phyloP scores from a whole-genome alignment of 2,329 filamentous ascomycete species.

The Byssothecium circinans region DNA sequence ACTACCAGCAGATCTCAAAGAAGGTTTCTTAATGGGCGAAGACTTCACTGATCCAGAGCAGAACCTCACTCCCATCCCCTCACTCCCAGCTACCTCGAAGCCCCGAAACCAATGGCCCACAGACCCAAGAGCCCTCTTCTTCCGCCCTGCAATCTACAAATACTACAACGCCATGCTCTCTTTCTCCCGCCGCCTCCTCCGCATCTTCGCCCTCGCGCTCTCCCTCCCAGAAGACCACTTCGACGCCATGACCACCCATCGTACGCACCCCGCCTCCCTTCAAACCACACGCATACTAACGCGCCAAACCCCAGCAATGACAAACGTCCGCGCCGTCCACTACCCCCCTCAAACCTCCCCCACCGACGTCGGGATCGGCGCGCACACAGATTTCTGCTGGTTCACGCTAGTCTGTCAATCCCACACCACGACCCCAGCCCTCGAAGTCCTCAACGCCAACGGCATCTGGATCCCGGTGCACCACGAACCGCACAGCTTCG shows the following conservation, averaged over 20 bases:
- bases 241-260: constrained; percentile 43
- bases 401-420: constrained; percentile 46
- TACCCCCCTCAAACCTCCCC: constrained; percentile 42
- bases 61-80: constrained; percentile 17
- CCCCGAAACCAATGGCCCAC: constrained; percentile 38
- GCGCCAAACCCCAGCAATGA: constrained; percentile 40
- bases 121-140: constrained; percentile 30
- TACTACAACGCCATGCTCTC: constrained; percentile 36
- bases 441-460: constrained; percentile 49
- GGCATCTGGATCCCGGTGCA: constrained; percentile 46
- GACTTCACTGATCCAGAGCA: constrained; percentile 38
- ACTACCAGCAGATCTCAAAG: constrained; percentile 31
- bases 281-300: constrained; percentile 3
- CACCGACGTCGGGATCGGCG: constrained; percentile 43
- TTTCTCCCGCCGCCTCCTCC: constrained; percentile 37
- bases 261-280: constrained; percentile 19
- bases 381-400: constrained; percentile 49
- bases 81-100: constrained; percentile 10
- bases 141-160: constrained; percentile 32
- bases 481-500: constrained; percentile 40
- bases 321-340: constrained; percentile 47
- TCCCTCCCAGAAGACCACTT: constrained; percentile 44
- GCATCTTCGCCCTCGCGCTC: constrained; percentile 45
- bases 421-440: constrained; percentile 25
- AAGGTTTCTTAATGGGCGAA: constrained; percentile 41